Evolutionary conservation across 345 rosid genomes (phyloP).

Genomic region (Hevea brasiliensis): DNA sequence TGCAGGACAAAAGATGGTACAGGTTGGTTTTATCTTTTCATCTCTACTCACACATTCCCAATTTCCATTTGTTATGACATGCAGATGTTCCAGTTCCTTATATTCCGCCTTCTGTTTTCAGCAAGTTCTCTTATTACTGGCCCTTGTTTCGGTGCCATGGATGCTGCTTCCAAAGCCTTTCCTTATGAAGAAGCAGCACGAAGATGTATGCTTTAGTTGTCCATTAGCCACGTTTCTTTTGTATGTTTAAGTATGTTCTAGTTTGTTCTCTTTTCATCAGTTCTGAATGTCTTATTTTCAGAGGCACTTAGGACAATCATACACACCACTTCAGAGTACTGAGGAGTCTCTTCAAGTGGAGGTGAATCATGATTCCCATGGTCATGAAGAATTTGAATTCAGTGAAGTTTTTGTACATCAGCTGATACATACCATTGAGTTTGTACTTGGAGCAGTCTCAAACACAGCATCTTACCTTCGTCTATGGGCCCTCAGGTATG

Average conservation of each 20-base stretch:
- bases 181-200: conserved; percentile 81
- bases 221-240: conserved; percentile 1
- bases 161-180: conserved; percentile 96
- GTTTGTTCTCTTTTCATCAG: not conserved
- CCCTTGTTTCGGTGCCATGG: conserved; percentile 94
- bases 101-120: conserved; percentile 33
- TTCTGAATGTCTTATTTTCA: conserved; percentile 33
- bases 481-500: conserved; percentile 92
- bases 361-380: conserved; percentile 57
- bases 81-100: not conserved
- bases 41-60: not conserved
- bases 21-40: conserved; percentile 45
- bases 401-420: conserved; percentile 96
- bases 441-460: conserved; percentile 97
- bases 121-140: conserved; percentile 70
- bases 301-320: conserved; percentile 88
- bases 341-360: conserved; percentile 79
- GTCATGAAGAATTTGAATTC: conserved; percentile 89
- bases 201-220: conserved; percentile 47
- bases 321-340: conserved; percentile 52
- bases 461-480: conserved; percentile 98
- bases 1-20: conserved; percentile 64
- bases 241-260: not conserved
- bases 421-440: conserved; percentile 94
- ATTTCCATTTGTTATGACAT: not conserved